Percentiles rank a stretch among this genome's conserved stretches.
phyloP scores from a whole-genome alignment of 306 rosid species.

The Cicer pinnatifidum region DNA sequence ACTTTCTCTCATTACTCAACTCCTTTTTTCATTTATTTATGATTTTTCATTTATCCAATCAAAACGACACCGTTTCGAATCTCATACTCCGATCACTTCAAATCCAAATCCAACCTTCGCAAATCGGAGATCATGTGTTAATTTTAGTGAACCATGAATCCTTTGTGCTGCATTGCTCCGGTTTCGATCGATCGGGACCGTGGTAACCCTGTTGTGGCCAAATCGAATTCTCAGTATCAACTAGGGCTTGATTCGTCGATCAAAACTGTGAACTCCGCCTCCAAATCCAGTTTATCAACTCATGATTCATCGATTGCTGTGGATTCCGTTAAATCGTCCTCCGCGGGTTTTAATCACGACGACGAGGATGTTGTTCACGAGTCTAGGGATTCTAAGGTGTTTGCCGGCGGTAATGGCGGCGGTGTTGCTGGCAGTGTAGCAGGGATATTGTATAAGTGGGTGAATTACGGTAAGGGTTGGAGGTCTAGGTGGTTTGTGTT shows the following conservation, averaged over 20 bases:
- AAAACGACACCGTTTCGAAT: constrained; percentile 17
- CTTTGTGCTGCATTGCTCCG: constrained; percentile 99
- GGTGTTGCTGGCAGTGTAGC: constrained; percentile 67
- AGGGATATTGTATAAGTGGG: constrained; percentile 96
- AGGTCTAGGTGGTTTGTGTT: constrained; percentile 93
- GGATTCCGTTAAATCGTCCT: constrained; percentile 60
- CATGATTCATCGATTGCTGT: constrained; percentile 61
- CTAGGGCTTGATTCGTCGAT: constrained; percentile 62
- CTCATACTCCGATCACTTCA: no score
- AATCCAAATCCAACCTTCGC: not conserved
- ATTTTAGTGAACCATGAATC: constrained; percentile 62
- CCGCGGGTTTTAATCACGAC: constrained; percentile 49
- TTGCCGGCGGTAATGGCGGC: constrained; percentile 51
- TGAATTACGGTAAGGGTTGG: constrained; percentile 98
- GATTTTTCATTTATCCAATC: not conserved
- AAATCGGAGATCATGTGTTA: constrained; percentile 29
- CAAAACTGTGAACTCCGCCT: constrained; percentile 53
- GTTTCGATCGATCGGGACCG: constrained; percentile 96
- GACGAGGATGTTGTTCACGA: constrained; percentile 55
- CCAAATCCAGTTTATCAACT: constrained; percentile 64
- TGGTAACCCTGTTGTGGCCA: constrained; percentile 53
- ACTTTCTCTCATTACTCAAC: no score
- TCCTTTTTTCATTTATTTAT: no score
- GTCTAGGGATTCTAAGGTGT: constrained; percentile 67
- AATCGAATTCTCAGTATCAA: constrained; percentile 61